These are phyloP conservation scores for Alternaria brassicicola DNA, from an alignment of 2,329 filamentous ascomycete species.

Conservation along the genomic window DNA sequence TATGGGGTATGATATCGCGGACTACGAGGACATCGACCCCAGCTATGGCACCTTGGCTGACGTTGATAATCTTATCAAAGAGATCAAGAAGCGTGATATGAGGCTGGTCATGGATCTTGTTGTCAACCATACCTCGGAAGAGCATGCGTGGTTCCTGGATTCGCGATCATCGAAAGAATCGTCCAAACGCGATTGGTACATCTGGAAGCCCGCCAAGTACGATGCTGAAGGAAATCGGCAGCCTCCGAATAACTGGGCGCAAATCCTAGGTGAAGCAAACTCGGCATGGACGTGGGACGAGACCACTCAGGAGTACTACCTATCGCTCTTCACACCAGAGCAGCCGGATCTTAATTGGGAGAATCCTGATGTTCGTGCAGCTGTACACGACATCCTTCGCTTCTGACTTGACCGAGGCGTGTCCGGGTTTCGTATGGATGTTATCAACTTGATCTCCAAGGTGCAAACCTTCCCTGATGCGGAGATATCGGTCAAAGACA, in stretches of 20 bases:
- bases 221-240: conserved; percentile 64
- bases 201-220: conserved; percentile 57
- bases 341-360: conserved; percentile 89
- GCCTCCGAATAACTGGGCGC: conserved; percentile 76
- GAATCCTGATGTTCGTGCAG: conserved; percentile 67
- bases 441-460: conserved; percentile 49
- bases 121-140: conserved; percentile 50
- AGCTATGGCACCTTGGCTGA: conserved; percentile 49
- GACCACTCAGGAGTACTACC: conserved; percentile 73
- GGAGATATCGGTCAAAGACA: conserved; percentile 36
- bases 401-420: conserved; percentile 81
- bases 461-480: conserved; percentile 41
- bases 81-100: conserved; percentile 46
- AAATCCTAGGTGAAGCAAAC: conserved; percentile 62
- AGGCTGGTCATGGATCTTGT: conserved; percentile 51
- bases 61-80: conserved; percentile 47
- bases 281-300: conserved; percentile 75
- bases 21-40: conserved; percentile 50
- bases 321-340: conserved; percentile 74
- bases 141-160: conserved; percentile 64
- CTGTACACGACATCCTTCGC: conserved; percentile 73
- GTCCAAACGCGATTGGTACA: conserved; percentile 61
- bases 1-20: conserved; percentile 51
- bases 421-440: conserved; percentile 52
- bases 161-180: conserved; percentile 56